These are phyloP conservation scores for Saccharomyces uvarum DNA, from an alignment of 1,139 yeast species.

Conservation along the genomic window DNA sequence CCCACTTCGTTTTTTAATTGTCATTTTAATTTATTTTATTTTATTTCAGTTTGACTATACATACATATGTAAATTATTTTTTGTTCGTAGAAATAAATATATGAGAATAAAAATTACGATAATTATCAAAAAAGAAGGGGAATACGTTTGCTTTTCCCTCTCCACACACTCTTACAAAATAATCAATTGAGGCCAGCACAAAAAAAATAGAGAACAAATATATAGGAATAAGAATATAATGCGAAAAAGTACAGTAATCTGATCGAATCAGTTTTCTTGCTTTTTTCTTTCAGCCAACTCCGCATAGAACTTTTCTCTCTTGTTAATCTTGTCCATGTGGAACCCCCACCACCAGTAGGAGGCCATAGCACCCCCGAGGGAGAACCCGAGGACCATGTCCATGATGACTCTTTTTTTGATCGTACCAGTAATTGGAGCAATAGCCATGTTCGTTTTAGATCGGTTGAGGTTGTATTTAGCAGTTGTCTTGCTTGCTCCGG, in stretches of 20 bases:
- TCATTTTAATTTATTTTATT: background rate
- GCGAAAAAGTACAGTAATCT: background rate
- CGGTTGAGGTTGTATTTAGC: background rate
- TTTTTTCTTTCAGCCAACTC: conserved; percentile 64
- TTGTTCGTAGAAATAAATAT: background rate
- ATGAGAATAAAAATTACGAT: background rate
- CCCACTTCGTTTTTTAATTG: background rate
- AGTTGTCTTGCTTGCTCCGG: background rate
- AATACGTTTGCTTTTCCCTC: background rate
- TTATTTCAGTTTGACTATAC: background rate
- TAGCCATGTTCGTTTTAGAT: conserved; percentile 37
- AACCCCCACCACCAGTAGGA: conserved; percentile 64
- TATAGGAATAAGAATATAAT: conserved; percentile 1
- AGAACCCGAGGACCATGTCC: conserved; percentile 64
- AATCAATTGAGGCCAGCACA: conserved; percentile 2
- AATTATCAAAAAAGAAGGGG: background rate
- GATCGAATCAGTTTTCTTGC: conserved; percentile 30
- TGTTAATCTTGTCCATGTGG: conserved; percentile 66
- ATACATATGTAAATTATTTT: background rate
- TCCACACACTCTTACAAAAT: conserved; percentile 2
- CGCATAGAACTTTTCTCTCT: conserved; percentile 83
- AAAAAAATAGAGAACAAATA: background rate
- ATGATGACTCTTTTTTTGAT: conserved; percentile 75
- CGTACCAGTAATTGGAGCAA: conserved; percentile 85
- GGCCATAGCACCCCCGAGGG: conserved; percentile 48